phyloP scores from a whole-genome alignment of 2,329 filamentous ascomycete species.

The Tolypocladium ophioglossoides region DNA sequence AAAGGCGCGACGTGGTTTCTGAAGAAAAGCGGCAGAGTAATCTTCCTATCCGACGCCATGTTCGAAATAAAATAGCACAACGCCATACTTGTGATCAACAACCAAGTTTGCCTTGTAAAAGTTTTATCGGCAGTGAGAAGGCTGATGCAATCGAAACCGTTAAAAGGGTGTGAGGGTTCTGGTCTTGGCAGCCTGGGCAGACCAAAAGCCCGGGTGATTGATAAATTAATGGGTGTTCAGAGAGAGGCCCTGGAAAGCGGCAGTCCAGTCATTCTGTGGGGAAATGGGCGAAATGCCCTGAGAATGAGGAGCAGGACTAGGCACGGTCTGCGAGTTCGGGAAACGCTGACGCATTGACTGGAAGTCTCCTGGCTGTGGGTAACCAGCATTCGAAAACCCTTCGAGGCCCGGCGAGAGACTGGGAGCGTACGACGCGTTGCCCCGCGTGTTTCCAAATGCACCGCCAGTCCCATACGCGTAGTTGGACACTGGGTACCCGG shows the following conservation, averaged over 20 bases:
- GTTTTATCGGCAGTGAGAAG: not conserved
- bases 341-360: constrained; percentile 36
- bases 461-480: constrained; percentile 23
- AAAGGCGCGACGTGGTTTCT: not conserved
- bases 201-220: not conserved
- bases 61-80: not conserved
- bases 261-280: constrained; percentile 48
- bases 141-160: not conserved
- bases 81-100: not conserved
- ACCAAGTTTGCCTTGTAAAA: not conserved
- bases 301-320: constrained; percentile 22
- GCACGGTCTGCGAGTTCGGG: constrained; percentile 26
- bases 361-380: constrained; percentile 31
- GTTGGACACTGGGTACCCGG: constrained; percentile 23
- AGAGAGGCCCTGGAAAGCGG: constrained; percentile 60
- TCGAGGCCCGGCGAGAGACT: constrained; percentile 18
- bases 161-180: not conserved
- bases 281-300: constrained; percentile 31
- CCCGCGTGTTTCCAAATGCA: constrained; percentile 22
- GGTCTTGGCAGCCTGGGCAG: too few species aligned
- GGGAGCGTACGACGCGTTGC: constrained; percentile 17
- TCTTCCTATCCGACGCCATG: not conserved
- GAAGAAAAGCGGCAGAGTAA: not conserved
- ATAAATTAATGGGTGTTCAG: constrained; percentile 47
- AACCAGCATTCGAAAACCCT: constrained; percentile 16